phyloP scores from a whole-genome alignment of 2,329 filamentous ascomycete genomes.

The Penicillium olsonii region DNA sequence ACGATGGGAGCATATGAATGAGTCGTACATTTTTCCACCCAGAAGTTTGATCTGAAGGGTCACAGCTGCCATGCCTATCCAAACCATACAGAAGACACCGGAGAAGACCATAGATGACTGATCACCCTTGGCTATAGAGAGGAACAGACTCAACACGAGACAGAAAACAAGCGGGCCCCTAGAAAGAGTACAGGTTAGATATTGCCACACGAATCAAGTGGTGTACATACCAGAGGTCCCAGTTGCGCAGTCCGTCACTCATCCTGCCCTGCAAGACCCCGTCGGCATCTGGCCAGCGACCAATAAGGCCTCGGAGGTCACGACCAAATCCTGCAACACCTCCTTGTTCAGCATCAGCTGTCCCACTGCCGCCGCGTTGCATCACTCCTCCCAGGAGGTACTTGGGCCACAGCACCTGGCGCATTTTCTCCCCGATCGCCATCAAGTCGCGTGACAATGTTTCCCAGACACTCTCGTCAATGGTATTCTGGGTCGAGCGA shows the following conservation, averaged over 20 bases:
- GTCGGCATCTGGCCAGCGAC: conserved; percentile 69
- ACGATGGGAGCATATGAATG: neutral
- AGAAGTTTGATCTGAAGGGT: conserved; percentile 97
- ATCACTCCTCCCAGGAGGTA: conserved; percentile 77
- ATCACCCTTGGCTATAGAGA: conserved; percentile 77
- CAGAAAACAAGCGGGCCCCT: conserved; percentile 94
- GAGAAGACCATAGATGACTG: conserved; percentile 92
- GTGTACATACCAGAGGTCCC: conserved; percentile 78
- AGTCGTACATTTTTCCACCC: conserved; percentile 90
- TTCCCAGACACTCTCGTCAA: conserved; percentile 96
- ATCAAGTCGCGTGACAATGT: conserved; percentile 90
- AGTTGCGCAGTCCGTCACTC: conserved; percentile 88
- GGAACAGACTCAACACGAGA: conserved; percentile 78
- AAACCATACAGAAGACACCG: conserved; percentile 93
- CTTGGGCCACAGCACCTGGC: conserved; percentile 92
- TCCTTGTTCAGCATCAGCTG: conserved; percentile 58
- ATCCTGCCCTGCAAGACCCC: conserved; percentile 68
- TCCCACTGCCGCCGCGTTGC: conserved; percentile 56
- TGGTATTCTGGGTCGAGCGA: conserved; percentile 83
- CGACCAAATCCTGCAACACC: conserved; percentile 51
- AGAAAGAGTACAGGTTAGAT: neutral
- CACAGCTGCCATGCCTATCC: conserved; percentile 94
- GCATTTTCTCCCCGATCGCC: conserved; percentile 97
- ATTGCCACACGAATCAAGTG: neutral
- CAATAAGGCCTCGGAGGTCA: conserved; percentile 57